These are phyloP conservation scores for Beta macrorhiza DNA, from an alignment of 179 eudicot genomes.

Conservation along the genomic window DNA sequence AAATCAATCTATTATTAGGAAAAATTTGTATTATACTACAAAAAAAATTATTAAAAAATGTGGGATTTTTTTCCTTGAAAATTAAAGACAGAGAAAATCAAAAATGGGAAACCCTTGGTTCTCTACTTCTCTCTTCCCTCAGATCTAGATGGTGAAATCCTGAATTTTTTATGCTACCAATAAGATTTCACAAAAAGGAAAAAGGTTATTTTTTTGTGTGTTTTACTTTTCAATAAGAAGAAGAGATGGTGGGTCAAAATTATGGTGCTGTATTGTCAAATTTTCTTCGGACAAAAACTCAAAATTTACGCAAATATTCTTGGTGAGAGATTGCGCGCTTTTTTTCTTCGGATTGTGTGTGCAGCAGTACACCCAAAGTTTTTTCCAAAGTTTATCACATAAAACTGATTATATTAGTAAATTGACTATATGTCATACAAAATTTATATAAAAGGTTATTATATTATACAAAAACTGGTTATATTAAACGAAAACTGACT, in stretches of 20 bases:
- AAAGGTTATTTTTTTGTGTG: background rate
- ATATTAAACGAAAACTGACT: too few relatives aligned
- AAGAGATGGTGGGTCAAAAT: constrained; percentile 19
- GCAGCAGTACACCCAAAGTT: too few relatives aligned
- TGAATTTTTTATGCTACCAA: background rate
- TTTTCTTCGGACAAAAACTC: constrained; percentile 18
- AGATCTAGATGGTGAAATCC: constrained; percentile 22
- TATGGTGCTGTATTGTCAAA: background rate
- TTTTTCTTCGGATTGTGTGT: background rate
- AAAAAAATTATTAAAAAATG: background rate
- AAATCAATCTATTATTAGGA: background rate
- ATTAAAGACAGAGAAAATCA: background rate
- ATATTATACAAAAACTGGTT: too few relatives aligned
- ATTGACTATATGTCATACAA: too few relatives aligned
- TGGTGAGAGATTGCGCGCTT: background rate
- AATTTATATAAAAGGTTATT: too few relatives aligned
- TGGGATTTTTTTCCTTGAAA: constrained; percentile 15
- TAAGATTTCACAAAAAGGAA: background rate
- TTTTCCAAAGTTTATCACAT: too few relatives aligned
- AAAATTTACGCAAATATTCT: constrained; percentile 21
- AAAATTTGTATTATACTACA: background rate
- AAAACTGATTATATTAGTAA: too few relatives aligned
- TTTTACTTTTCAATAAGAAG: background rate
- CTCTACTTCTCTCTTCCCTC: background rate
- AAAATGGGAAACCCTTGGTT: background rate